Percentiles rank a stretch among this genome's conserved stretches.
Evolutionary conservation across 2,329 filamentous ascomycete species (phyloP).

Genomic region (Juglanconis sp.): DNA sequence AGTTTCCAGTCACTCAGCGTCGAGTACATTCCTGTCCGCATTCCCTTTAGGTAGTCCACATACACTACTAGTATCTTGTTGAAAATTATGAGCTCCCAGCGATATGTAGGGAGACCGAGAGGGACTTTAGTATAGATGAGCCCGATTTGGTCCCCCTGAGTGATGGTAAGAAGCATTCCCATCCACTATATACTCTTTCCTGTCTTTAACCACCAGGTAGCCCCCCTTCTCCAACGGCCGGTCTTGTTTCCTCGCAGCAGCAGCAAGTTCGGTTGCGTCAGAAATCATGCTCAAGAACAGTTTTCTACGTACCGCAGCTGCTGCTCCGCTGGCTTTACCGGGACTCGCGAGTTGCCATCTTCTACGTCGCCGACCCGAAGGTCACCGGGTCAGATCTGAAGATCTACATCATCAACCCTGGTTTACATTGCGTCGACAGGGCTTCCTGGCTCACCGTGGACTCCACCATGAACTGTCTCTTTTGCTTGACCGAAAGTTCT

Average conservation of each 20-base stretch:
- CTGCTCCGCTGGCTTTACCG: conserved; percentile 22
- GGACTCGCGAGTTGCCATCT: conserved; percentile 34
- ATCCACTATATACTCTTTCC: background rate
- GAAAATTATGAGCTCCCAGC: background rate
- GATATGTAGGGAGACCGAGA: background rate
- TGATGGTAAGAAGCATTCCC: background rate
- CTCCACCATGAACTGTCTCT: conserved; percentile 45
- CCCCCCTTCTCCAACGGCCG: background rate
- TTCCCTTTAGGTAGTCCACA: too few species aligned
- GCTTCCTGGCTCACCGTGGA: conserved; percentile 62
- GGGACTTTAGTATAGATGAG: background rate
- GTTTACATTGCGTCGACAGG: conserved; percentile 43
- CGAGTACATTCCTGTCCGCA: too few species aligned
- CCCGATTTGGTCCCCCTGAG: background rate
- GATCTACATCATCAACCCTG: conserved; percentile 38
- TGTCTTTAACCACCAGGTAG: background rate
- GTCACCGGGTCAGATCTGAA: conserved; percentile 38
- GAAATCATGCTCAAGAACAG: conserved; percentile 18
- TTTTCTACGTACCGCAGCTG: conserved; percentile 16
- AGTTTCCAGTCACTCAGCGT: too few species aligned
- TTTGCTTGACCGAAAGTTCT: conserved; percentile 58
- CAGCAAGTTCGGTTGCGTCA: background rate
- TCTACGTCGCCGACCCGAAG: conserved; percentile 47
- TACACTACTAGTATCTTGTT: background rate
- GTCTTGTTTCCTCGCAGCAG: background rate